These are phyloP conservation scores for Suillus paluster DNA, from an alignment of 768 basidiomycete species.

Conservation along the genomic window DNA sequence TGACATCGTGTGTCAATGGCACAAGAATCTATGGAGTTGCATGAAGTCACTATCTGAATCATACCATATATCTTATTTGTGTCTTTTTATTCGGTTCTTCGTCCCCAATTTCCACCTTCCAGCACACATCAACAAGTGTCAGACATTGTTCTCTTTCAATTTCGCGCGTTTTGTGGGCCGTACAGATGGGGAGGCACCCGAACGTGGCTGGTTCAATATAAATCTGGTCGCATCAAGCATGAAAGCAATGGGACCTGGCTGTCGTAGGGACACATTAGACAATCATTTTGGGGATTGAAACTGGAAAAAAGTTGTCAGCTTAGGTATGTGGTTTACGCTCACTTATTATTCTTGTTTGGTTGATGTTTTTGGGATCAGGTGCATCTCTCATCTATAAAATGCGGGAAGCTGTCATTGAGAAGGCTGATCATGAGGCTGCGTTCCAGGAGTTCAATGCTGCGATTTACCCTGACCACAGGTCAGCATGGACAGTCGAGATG, in stretches of 20 bases:
- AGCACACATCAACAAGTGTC: constrained; percentile 34
- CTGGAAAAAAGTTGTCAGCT: constrained; percentile 33
- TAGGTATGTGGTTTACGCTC: constrained; percentile 23
- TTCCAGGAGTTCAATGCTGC: constrained; percentile 4
- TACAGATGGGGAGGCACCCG: constrained; percentile 41
- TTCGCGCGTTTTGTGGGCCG: constrained; percentile 29
- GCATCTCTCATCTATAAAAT: constrained; percentile 1
- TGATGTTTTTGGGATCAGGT: not conserved
- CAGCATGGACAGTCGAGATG: not conserved
- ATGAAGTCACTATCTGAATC: not conserved
- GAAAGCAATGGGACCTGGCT: constrained; percentile 38
- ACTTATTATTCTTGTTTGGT: not conserved
- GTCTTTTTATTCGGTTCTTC: constrained; percentile 14
- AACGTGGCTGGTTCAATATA: constrained; percentile 38
- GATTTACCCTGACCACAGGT: not conserved
- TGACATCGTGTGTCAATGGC: constrained; percentile 32
- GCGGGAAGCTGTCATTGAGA: not conserved
- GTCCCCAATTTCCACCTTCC: constrained; percentile 43
- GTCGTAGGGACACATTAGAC: constrained; percentile 39
- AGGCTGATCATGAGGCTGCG: constrained; percentile 1
- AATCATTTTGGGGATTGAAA: constrained; percentile 39
- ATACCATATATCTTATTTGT: not conserved
- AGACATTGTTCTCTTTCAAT: constrained; percentile 18
- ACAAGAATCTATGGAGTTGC: not conserved
- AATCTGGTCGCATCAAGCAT: constrained; percentile 36